Conservation (phyloP, 768 basidiomycete genomes). For the Boletus rex-veris region DNA sequence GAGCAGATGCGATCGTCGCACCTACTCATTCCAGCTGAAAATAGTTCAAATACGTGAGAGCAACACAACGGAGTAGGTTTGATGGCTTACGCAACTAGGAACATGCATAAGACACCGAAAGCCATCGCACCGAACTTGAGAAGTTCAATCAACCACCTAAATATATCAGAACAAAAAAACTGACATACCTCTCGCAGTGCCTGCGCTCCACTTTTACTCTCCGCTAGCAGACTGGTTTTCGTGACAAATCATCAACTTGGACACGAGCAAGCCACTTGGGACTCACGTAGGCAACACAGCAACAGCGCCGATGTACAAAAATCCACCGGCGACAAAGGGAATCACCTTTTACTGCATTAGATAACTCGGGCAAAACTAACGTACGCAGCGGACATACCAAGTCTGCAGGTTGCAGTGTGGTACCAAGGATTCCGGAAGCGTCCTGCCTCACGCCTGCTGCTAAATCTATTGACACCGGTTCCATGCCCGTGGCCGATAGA, state of each 20-base stretch:
- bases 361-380: conserved; percentile 9
- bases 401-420: conserved; percentile 74
- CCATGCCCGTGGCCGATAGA: conserved; percentile 51
- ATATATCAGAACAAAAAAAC: conserved; percentile 9
- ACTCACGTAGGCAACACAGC: conserved; percentile 86
- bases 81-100: conserved; percentile 78
- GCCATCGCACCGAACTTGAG: conserved; percentile 86
- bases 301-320: conserved; percentile 91
- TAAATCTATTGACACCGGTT: conserved; percentile 50
- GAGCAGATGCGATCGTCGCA: conserved; percentile 11
- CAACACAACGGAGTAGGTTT: conserved; percentile 7
- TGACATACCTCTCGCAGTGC: conserved; percentile 77
- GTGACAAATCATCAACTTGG: conserved; percentile 11
- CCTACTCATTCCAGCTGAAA: conserved; percentile 76
- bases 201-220: conserved; percentile 84
- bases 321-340: conserved; percentile 87
- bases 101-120: conserved; percentile 89
- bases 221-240: conserved; percentile 64
- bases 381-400: conserved; percentile 51
- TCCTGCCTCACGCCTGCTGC: conserved; percentile 75
- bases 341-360: conserved; percentile 56
- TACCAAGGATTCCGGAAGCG: conserved; percentile 77
- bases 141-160: conserved; percentile 20
- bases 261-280: conserved; percentile 15
- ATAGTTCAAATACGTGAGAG: conserved; percentile 20